A percentile compares a stretch with the other conserved stretches of the same genome.
Evolutionary conservation across 352 stramenopile genomes (phyloP).

Genomic region (Achlya hypogyna): DNA sequence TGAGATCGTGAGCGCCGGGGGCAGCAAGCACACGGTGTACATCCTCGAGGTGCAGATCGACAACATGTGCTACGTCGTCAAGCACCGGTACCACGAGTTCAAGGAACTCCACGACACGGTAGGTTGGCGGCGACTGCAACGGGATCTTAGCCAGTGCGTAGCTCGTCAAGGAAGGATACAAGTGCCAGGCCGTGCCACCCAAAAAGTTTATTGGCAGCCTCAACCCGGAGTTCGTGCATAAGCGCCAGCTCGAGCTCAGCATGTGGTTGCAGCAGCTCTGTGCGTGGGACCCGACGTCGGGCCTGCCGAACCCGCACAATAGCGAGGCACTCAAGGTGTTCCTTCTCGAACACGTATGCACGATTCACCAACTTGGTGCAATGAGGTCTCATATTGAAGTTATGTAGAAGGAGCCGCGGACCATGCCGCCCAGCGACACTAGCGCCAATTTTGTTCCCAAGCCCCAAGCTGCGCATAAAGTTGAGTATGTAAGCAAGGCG

Average conservation of each 20-base stretch:
- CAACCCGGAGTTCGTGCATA: conserved; percentile 86
- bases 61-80: conserved; percentile 67
- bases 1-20: conserved; percentile 79
- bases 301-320: conserved; percentile 46
- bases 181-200: conserved; percentile 66
- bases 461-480: not conserved
- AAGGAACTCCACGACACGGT: conserved; percentile 84
- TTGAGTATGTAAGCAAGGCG: not conserved
- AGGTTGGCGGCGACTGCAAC: conserved; percentile 12
- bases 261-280: conserved; percentile 81
- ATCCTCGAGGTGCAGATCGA: conserved; percentile 72
- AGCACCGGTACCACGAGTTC: conserved; percentile 82
- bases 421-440: conserved; percentile 29
- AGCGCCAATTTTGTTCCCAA: conserved; percentile 24
- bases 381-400: conserved; percentile 8
- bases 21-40: conserved; percentile 82
- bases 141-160: conserved; percentile 17
- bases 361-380: not conserved
- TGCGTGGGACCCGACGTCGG: conserved; percentile 53
- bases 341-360: conserved; percentile 59
- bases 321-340: conserved; percentile 75
- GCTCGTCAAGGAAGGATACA: conserved; percentile 62
- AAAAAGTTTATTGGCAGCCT: conserved; percentile 86
- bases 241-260: conserved; percentile 79
- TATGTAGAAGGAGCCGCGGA: conserved; percentile 55